Evolutionary conservation across 163 green algal species (phyloP).

Genomic region (Coccomyxa subellipsoidea): DNA sequence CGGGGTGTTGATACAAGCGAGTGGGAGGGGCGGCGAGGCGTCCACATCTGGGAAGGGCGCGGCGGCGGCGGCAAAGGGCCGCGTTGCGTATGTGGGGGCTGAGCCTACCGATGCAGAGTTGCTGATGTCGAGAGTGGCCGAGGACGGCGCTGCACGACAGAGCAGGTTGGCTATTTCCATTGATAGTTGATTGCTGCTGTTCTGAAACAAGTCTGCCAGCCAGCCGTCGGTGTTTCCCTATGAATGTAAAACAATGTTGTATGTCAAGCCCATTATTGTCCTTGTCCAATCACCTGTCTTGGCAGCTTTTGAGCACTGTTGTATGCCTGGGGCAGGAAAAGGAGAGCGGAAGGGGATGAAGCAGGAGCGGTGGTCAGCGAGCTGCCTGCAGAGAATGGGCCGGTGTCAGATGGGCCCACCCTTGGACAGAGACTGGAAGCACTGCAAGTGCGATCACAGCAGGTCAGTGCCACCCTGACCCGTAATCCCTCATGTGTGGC

Average conservation of each 20-base stretch:
- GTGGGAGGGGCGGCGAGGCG: background rate
- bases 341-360: background rate
- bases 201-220: no score
- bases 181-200: no score
- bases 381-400: background rate
- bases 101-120: background rate
- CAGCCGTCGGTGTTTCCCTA: no score
- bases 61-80: background rate
- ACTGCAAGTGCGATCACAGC: constrained; percentile 34
- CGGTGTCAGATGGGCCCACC: constrained; percentile 17
- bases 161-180: no score
- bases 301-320: background rate
- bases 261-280: no score
- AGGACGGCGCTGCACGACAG: background rate
- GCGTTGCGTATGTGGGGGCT: background rate
- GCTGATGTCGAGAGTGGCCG: background rate
- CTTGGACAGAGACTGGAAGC: constrained; percentile 53
- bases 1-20: background rate
- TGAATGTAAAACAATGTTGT: no score
- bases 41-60: background rate
- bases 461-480: constrained; percentile 15
- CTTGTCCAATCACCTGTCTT: no score
- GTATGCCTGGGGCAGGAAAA: constrained; percentile 1
- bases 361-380: background rate
- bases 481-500: no score